These are phyloP conservation scores for Stagonosporopsis rhizophila DNA, from an alignment of 2,329 filamentous ascomycete species.

Conservation along the genomic window DNA sequence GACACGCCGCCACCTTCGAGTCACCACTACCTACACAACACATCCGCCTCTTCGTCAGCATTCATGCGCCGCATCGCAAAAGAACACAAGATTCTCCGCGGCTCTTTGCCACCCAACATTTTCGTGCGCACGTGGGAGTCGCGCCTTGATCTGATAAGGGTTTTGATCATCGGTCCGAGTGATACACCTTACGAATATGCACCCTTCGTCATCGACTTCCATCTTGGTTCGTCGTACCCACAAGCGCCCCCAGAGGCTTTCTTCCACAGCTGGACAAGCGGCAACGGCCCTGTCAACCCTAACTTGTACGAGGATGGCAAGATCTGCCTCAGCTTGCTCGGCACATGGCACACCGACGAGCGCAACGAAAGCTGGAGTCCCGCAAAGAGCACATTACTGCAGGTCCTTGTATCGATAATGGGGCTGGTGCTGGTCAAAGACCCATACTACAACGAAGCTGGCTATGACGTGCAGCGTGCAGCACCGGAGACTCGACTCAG, in stretches of 20 bases:
- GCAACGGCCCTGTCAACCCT: slow-evolving; percentile 63
- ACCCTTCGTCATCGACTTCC: slow-evolving; percentile 67
- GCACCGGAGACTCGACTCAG: slow-evolving; percentile 56
- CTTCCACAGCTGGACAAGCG: slow-evolving; percentile 66
- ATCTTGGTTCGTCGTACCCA: slow-evolving; percentile 60
- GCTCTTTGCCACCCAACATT: slow-evolving; percentile 62
- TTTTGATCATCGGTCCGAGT: slow-evolving; percentile 64
- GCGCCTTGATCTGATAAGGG: slow-evolving; percentile 64
- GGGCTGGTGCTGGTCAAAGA: slow-evolving; percentile 65
- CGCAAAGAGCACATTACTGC: slow-evolving; percentile 61
- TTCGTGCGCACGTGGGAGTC: slow-evolving; percentile 67
- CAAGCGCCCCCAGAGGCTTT: slow-evolving; percentile 60
- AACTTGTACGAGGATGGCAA: slow-evolving; percentile 70
- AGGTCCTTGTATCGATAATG: slow-evolving; percentile 64
- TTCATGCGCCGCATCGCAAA: slow-evolving; percentile 61
- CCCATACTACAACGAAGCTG: slow-evolving; percentile 70
- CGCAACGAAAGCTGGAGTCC: slow-evolving; percentile 62
- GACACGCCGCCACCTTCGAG: slow-evolving; percentile 43
- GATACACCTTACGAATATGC: slow-evolving; percentile 68
- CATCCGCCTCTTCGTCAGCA: slow-evolving; percentile 50
- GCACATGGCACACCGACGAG: slow-evolving; percentile 64
- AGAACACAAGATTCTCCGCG: slow-evolving; percentile 65
- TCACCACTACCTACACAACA: slow-evolving; percentile 50
- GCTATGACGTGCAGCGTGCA: slow-evolving; percentile 61
- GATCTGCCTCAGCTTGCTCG: slow-evolving; percentile 66